Base-by-base conservation (phyloP, 768 basidiomycete genomes). In the Sporobolomyces roseus region DNA sequence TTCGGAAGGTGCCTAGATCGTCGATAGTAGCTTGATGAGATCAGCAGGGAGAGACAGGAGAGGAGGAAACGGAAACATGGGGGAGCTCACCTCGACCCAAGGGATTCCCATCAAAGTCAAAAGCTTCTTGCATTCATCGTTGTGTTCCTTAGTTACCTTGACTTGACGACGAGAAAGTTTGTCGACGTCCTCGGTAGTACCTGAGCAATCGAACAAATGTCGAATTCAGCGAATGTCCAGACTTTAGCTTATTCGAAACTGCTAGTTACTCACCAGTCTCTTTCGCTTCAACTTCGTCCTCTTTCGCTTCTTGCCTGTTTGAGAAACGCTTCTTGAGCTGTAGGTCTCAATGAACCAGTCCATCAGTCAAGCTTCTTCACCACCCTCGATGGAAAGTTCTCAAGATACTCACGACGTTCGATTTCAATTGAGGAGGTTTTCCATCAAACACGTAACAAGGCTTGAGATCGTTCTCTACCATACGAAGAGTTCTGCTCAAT, bases 401-500 rank as follows among this genome's bases (percentile, higher is more conserved):
- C 29, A 41, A 53, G 52, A 30, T 19, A 87, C 91, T 77, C 76
- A 99, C 94, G 76, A 98, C 93, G 59, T 91, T 91, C 64, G 91
- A 88, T 81, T 99, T 99, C 81, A 99, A 80, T 75, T 97, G 93
- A 52, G 96, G 96, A 3, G 96, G 96, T 79, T 93, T 94, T 27
- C 96, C 96, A 79, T 99, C 96, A 73, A 99, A 99, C 38, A 99
- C 91, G 79, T 98, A 98, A 38, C 88, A 88, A 0, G 94, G 93
- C 77, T 99, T 99, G 77, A 99, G 92, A 5, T 96, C 96, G 73
- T 98, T 94, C 80, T 99, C 96, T 23, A 93, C 93, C 78, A 99
- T 98, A 29, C 96, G 85, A 66, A 99, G 90, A 0, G 96, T 99
- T 45, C 68, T 68, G 19, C 14, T 27, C 17, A 35, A 2, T 19